A percentile compares a stretch with the other conserved stretches of the same genome.
Conservation (phyloP, 352 stramenopile genomes). For the Proteromonas lacertae region DNA sequence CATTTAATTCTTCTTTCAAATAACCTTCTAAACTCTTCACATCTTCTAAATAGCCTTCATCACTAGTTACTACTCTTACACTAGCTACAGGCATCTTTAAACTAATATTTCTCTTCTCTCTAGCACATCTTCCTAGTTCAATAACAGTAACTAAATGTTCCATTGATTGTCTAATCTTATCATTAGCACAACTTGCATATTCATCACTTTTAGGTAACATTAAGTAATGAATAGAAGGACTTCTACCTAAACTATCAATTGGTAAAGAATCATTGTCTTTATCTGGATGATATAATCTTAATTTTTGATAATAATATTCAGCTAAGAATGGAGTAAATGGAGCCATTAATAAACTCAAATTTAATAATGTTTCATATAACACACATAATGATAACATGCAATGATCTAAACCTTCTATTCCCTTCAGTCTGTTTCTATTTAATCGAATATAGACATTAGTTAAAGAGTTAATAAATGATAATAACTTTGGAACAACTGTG, state of each 20-base stretch:
- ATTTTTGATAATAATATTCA: conserved; percentile 95
- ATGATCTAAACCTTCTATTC: conserved; percentile 40
- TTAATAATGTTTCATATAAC: conserved; percentile 91
- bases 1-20: conserved; percentile 76
- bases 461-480: conserved; percentile 86
- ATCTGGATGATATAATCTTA: conserved; percentile 71
- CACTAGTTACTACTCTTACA: conserved; percentile 57
- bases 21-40: conserved; percentile 25
- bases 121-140: conserved; percentile 67
- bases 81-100: conserved; percentile 82
- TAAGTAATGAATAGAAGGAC: conserved; percentile 69
- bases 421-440: conserved; percentile 88
- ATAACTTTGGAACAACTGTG: conserved; percentile 83
- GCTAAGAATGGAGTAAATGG: conserved; percentile 98
- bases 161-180: conserved; percentile 55
- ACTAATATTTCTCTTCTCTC: conserved; percentile 76
- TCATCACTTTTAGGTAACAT: conserved; percentile 64
- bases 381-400: conserved; percentile 6
- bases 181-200: conserved; percentile 49
- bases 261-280: conserved; percentile 15
- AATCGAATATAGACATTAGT: conserved; percentile 96
- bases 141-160: conserved; percentile 18
- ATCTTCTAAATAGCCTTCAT: conserved; percentile 16
- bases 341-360: conserved; percentile 65
- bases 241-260: conserved; percentile 21